These are phyloP conservation scores for Strobilomyces dryophilus DNA, from an alignment of 768 basidiomycete genomes.

Conservation along the genomic window DNA sequence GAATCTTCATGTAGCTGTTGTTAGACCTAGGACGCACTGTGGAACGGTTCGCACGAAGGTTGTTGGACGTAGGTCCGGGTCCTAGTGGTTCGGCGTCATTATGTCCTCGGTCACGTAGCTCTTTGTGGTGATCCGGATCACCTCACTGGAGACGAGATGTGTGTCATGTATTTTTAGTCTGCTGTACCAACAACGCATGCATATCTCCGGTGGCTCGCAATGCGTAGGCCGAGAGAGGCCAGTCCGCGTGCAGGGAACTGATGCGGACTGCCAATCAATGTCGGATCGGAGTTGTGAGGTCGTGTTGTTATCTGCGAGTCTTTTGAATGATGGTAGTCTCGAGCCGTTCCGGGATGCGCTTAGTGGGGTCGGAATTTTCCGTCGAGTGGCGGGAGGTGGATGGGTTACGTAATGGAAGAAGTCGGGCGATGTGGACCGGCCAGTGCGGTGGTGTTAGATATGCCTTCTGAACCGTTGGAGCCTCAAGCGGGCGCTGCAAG, in stretches of 20 bases:
- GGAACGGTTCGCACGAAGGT: background rate
- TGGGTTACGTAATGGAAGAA: too few species aligned
- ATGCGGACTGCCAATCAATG: background rate
- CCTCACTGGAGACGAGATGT: background rate
- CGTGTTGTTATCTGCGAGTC: background rate
- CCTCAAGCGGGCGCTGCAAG: slow-evolving; percentile 1
- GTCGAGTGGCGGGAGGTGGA: too few species aligned
- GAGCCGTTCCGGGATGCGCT: too few species aligned
- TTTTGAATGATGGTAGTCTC: too few species aligned
- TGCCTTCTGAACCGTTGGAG: background rate
- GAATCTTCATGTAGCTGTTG: background rate
- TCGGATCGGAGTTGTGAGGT: background rate
- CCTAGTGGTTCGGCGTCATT: background rate
- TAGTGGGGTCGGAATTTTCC: too few species aligned
- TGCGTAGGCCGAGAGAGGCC: too few species aligned
- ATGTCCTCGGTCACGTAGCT: background rate
- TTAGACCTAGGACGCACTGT: background rate
- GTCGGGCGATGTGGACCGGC: too few species aligned
- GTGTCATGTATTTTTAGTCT: background rate
- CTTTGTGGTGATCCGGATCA: background rate
- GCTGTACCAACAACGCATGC: background rate
- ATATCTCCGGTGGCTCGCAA: background rate
- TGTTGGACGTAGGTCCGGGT: background rate
- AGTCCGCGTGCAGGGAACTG: background rate
- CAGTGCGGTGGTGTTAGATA: background rate